These are phyloP conservation scores for Chamaecrista fasciculata DNA, from an alignment of 306 rosid genomes.

Conservation along the genomic window DNA sequence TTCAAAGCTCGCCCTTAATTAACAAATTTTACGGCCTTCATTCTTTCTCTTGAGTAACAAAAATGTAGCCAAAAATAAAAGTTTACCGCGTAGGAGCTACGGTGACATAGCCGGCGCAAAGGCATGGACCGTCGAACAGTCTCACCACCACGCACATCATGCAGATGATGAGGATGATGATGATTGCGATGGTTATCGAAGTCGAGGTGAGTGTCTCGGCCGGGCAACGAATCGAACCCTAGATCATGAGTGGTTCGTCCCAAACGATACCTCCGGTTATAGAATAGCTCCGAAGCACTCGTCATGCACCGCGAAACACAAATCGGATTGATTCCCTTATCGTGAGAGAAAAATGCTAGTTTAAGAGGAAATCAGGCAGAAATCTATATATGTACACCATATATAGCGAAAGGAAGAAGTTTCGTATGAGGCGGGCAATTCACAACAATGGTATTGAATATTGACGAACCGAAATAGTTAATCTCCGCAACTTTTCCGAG, in stretches of 20 bases:
- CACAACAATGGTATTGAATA: no score
- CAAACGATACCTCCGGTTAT: constrained; percentile 65
- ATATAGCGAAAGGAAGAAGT: background rate
- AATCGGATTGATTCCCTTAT: background rate
- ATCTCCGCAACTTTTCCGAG: background rate
- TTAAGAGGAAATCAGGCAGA: background rate
- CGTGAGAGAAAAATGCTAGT: background rate
- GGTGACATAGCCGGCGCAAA: constrained; percentile 44
- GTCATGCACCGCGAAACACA: constrained; percentile 56
- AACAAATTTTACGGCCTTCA: background rate
- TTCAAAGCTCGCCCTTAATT: background rate
- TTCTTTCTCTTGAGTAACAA: background rate
- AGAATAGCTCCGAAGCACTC: constrained; percentile 91
- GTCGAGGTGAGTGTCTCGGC: constrained; percentile 12
- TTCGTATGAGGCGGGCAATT: background rate
- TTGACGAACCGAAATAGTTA: background rate
- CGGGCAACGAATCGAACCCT: constrained; percentile 37
- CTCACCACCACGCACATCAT: constrained; percentile 44
- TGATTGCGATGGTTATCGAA: constrained; percentile 9
- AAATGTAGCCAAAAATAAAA: no score
- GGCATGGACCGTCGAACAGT: constrained; percentile 46
- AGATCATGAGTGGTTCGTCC: constrained; percentile 51
- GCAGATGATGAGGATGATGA: constrained; percentile 34
- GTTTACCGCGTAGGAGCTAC: constrained; percentile 35
- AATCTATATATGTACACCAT: background rate